Evolutionary conservation across 495 filamentous ascomycete species (phyloP), one percentile per base, ranked within the genome.

Genomic region (Bacidia rubella): DNA sequence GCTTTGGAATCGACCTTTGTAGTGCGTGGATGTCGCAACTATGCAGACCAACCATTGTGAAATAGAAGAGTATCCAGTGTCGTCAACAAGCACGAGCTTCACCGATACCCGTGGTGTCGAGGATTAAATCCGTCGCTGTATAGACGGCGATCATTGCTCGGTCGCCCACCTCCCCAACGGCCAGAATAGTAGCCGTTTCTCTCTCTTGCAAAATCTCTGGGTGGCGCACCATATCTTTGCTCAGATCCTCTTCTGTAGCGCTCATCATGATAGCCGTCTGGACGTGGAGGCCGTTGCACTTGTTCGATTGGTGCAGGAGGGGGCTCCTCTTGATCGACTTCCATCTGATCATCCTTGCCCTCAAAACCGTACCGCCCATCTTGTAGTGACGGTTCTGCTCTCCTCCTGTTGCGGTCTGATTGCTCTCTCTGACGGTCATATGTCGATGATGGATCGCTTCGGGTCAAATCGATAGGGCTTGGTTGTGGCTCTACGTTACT

Each of bases 281-380:
- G 52, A 41, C 53, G 47, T 19, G 44, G 50, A 19, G 20, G 35
- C 17, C 51, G 50, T 21, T 24, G 29, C 11, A 11, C 25, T 11
- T 41, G 46, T n/a, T 47, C 38, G 5, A 15, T 35, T 15, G 35
- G 47, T 44, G 46, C 24, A 41, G 25, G 25, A 23, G 52, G 43
- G 26, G 29, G 26, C 5, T 15, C 54, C 1, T 56, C 57, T 22
- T 51, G 29, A 43, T 60, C 60, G 25, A 62, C 55, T 2, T 78
- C 72, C 72, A 74, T 75, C n/a, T 67, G 65, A 51, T 79, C 71
- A 10, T 68, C 60, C 19, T 62, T 55, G 1, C 61, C 69, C 26
- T 55, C 60, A 54, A 83, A 83, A 1, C 81, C 82, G 58, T 76
- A 74, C 11, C 69, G 73, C 11, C 81, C 82, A 55, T 85, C 78